phyloP scores from a whole-genome alignment of 495 filamentous ascomycete genomes.

The Xylaria longipes region DNA sequence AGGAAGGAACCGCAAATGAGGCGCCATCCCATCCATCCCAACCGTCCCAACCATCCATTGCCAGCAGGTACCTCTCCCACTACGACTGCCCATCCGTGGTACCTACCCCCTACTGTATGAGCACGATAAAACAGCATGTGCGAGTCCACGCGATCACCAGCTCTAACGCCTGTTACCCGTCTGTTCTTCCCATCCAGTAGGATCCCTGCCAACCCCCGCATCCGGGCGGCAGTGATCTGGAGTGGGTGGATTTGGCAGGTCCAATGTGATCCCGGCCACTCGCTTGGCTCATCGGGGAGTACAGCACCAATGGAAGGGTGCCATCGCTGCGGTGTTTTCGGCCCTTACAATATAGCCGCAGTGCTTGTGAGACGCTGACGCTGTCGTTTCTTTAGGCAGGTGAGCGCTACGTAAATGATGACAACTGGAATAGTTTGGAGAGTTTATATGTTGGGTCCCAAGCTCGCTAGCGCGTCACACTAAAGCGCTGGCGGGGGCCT shows the following conservation, averaged over 20 bases:
- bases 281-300: not conserved
- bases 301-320: constrained; percentile 11
- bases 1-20: constrained; percentile 20
- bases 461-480: not conserved
- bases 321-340: constrained; percentile 20
- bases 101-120: not conserved
- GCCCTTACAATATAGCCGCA: constrained; percentile 19
- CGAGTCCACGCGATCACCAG: constrained; percentile 5
- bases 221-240: constrained; percentile 16
- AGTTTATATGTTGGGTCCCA: not conserved
- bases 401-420: not conserved
- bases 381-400: constrained; percentile 13
- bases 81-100: not conserved
- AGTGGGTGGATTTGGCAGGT: constrained; percentile 28
- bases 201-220: constrained; percentile 8
- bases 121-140: constrained; percentile 5
- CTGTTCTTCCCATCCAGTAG: constrained; percentile 1
- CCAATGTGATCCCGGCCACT: not conserved
- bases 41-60: not conserved
- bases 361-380: not conserved
- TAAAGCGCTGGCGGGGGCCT: constrained; percentile 9
- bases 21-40: constrained; percentile 8
- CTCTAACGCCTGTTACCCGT: not conserved
- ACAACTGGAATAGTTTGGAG: not conserved
- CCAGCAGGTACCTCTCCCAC: not conserved